Percentiles rank a stretch among this genome's conserved stretches.
These are phyloP conservation scores for Backusella sp. DNA, from an alignment of 192 early-diverging fungal species.

Conservation along the genomic window DNA sequence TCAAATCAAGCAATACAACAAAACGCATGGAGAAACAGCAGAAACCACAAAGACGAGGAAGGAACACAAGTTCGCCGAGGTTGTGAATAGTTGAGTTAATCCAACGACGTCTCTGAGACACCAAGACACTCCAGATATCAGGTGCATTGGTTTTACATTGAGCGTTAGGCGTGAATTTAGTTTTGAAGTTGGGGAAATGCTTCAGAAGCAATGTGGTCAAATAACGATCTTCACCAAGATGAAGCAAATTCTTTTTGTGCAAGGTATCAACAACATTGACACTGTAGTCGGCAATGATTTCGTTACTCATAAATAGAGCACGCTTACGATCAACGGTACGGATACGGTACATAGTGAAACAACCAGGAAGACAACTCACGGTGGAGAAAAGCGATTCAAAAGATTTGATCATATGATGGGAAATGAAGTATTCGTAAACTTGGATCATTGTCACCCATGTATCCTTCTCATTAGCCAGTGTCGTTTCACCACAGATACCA, in stretches of 20 bases:
- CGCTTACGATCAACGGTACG: slow-evolving; percentile 84
- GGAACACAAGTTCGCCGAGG: slow-evolving; percentile 88
- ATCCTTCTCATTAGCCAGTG: slow-evolving; percentile 88
- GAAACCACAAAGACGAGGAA: slow-evolving; percentile 96
- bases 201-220: slow-evolving; percentile 91
- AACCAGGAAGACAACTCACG: slow-evolving; percentile 97
- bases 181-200: slow-evolving; percentile 96
- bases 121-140: slow-evolving; percentile 86
- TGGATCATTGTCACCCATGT: slow-evolving; percentile 99
- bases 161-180: slow-evolving; percentile 90
- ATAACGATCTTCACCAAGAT: slow-evolving; percentile 98
- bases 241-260: slow-evolving; percentile 98
- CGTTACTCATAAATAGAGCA: slow-evolving; percentile 87
- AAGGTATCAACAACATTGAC: slow-evolving; percentile 94
- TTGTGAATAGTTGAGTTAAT: slow-evolving; percentile 99
- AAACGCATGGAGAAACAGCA: slow-evolving; percentile 98
- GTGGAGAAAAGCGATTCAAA: slow-evolving; percentile 97
- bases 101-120: slow-evolving; percentile 99
- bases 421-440: slow-evolving; percentile 99
- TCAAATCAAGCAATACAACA: slow-evolving; percentile 91
- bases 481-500: slow-evolving; percentile 96
- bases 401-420: slow-evolving; percentile 94
- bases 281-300: slow-evolving; percentile 90
- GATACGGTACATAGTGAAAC: slow-evolving; percentile 99
- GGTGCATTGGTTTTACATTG: slow-evolving; percentile 93